These are phyloP conservation scores for Striga asiatica DNA, from an alignment of 257 asterid species.

Conservation along the genomic window DNA sequence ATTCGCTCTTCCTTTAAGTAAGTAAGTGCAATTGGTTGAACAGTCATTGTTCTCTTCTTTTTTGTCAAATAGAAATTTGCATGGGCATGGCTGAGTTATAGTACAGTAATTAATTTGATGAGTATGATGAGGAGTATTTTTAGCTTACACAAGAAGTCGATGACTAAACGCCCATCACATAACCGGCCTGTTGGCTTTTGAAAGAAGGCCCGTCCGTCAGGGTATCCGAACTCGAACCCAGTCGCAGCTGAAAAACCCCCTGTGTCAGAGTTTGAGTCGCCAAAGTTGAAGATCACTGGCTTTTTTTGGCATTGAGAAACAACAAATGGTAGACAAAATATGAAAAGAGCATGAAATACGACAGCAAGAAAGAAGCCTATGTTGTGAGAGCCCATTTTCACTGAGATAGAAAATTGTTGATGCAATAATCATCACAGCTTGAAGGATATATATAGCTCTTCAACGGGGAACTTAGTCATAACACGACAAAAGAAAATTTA, in stretches of 20 bases:
- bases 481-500: neutral
- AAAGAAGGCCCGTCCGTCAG: conserved; percentile 28
- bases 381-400: neutral
- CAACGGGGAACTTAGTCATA: neutral
- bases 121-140: neutral
- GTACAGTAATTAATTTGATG: too few species aligned
- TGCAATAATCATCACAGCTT: neutral
- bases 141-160: conserved; percentile 40
- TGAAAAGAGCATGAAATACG: neutral
- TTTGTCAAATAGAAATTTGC: too few species aligned
- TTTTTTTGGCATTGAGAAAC: conserved; percentile 22
- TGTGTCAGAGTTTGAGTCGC: conserved; percentile 46
- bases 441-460: neutral
- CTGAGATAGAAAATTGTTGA: neutral
- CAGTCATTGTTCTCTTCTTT: too few species aligned
- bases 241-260: conserved; percentile 28
- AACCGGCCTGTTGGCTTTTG: conserved; percentile 27
- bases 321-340: conserved; percentile 5
- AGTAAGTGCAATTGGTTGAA: too few species aligned
- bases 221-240: conserved; percentile 29
- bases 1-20: too few species aligned
- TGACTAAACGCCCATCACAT: conserved; percentile 32
- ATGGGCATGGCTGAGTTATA: too few species aligned
- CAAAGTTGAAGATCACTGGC: conserved; percentile 37
- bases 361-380: too few species aligned